phyloP scores from a whole-genome alignment of 2,329 filamentous ascomycete genomes.

The Phialemonium atrogriseum region DNA sequence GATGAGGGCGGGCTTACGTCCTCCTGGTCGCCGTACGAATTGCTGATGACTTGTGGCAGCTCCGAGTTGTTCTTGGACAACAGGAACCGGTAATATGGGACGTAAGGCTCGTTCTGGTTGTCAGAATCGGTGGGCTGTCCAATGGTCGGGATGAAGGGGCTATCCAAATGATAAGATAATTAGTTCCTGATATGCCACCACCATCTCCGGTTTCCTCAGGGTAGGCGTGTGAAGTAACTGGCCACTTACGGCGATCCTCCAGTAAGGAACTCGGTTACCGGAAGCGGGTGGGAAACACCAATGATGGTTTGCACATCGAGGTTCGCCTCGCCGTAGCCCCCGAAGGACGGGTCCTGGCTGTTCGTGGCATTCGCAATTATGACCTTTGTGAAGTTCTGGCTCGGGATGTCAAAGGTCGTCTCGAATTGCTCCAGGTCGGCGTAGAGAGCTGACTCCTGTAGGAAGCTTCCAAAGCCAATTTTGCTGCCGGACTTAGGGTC shows the following conservation, averaged over 20 bases:
- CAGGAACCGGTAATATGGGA: slow-evolving; percentile 55
- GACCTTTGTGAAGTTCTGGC: slow-evolving; percentile 9
- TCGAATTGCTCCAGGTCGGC: slow-evolving; percentile 8
- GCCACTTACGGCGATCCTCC: slow-evolving; percentile 16
- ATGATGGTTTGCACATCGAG: slow-evolving; percentile 28
- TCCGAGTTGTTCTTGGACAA: slow-evolving; percentile 41
- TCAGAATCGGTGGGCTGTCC: slow-evolving; percentile 18
- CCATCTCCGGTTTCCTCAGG: too few relatives aligned
- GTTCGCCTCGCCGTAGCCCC: slow-evolving; percentile 22
- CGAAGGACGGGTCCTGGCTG: slow-evolving; percentile 5
- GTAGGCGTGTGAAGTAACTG: slow-evolving; percentile 4
- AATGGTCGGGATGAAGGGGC: slow-evolving; percentile 20
- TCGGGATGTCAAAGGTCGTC: slow-evolving; percentile 5
- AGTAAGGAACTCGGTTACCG: slow-evolving; percentile 20
- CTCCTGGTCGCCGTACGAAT: slow-evolving; percentile 65
- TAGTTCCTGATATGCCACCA: too few relatives aligned
- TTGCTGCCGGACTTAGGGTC: slow-evolving; percentile 30
- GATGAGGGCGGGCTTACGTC: slow-evolving; percentile 5
- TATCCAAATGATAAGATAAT: too few relatives aligned
- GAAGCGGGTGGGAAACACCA: slow-evolving; percentile 22
- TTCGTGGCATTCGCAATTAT: slow-evolving; percentile 4
- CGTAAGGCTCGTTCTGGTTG: slow-evolving; percentile 57
- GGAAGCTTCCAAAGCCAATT: slow-evolving; percentile 36
- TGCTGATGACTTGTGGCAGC: slow-evolving; percentile 56
- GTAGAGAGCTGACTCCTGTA: slow-evolving; percentile 31